Evolutionary conservation across 2,329 filamentous ascomycete genomes (phyloP).

Genomic region (Aspergillus bombycis): DNA sequence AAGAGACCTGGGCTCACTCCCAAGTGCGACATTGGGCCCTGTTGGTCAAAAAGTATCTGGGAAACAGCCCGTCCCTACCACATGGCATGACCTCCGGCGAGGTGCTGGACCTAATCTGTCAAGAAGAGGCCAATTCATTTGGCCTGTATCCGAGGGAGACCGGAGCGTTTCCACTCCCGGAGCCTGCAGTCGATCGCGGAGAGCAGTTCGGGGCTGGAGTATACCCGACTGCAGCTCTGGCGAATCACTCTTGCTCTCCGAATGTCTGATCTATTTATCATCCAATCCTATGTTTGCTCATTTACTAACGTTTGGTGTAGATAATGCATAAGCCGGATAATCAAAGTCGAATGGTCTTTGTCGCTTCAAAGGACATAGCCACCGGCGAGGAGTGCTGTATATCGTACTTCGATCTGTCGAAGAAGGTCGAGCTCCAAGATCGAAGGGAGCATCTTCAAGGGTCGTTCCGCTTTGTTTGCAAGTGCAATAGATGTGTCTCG

Average conservation of each 20-base stretch:
- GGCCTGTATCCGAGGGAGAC: conserved; percentile 23
- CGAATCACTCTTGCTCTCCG: conserved; percentile 26
- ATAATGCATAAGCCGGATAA: conserved; percentile 36
- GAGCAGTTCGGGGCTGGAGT: conserved; percentile 26
- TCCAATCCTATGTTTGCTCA: neutral
- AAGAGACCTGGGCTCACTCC: conserved; percentile 33
- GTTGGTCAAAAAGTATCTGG: conserved; percentile 36
- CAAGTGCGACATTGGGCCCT: conserved; percentile 30
- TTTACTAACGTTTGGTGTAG: conserved; percentile 15
- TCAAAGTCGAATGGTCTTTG: conserved; percentile 35
- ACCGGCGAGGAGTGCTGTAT: conserved; percentile 39
- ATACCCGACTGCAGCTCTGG: conserved; percentile 23
- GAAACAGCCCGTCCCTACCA: conserved; percentile 10
- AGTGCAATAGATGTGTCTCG: conserved; percentile 29
- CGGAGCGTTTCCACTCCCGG: conserved; percentile 8
- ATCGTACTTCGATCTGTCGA: conserved; percentile 35
- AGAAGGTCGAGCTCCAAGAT: conserved; percentile 20
- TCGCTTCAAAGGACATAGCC: conserved; percentile 30
- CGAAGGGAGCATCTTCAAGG: conserved; percentile 30
- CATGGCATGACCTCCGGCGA: conserved; percentile 13
- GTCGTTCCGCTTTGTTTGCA: conserved; percentile 34
- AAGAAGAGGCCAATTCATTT: conserved; percentile 27
- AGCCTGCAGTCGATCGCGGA: conserved; percentile 13
- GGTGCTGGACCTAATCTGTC: conserved; percentile 21
- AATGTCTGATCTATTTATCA: conserved; percentile 17